These are phyloP conservation scores for Verticillium dahliae DNA, from an alignment of 2,329 filamentous ascomycete species.

Conservation along the genomic window DNA sequence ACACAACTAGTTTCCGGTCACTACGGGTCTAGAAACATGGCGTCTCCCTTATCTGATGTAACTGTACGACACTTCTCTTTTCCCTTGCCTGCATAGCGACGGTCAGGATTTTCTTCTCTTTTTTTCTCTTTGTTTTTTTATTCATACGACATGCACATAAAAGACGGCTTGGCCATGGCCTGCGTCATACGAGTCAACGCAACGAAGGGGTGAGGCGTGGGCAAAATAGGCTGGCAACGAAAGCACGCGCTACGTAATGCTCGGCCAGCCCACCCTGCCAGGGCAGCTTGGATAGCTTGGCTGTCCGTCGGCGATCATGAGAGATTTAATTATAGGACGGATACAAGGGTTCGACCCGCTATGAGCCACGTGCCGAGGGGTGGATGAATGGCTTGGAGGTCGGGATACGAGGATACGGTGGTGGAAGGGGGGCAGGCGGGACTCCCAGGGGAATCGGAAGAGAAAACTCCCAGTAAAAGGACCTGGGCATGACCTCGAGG, in stretches of 20 bases:
- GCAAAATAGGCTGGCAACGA: neutral
- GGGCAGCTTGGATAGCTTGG: neutral
- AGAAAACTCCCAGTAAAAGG: neutral
- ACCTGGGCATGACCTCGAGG: neutral
- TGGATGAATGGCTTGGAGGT: neutral
- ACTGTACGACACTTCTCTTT: conserved; percentile 14
- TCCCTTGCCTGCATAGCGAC: conserved; percentile 15
- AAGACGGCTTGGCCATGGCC: conserved; percentile 2
- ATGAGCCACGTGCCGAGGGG: neutral
- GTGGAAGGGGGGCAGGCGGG: neutral
- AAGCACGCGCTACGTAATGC: neutral
- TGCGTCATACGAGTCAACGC: neutral
- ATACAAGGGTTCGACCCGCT: neutral
- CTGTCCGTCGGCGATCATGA: neutral
- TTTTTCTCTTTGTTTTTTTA: conserved; percentile 5
- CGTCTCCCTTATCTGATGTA: conserved; percentile 6
- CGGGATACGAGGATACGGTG: neutral
- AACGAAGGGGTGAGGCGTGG: neutral
- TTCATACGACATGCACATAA: conserved; percentile 8
- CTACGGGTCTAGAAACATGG: neutral
- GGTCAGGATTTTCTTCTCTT: conserved; percentile 7
- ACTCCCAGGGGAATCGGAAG: neutral
- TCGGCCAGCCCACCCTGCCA: neutral
- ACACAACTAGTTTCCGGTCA: neutral
- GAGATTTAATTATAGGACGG: neutral